phyloP scores from a whole-genome alignment of 2,329 filamentous ascomycete genomes.

The Colletotrichum eremochloae region DNA sequence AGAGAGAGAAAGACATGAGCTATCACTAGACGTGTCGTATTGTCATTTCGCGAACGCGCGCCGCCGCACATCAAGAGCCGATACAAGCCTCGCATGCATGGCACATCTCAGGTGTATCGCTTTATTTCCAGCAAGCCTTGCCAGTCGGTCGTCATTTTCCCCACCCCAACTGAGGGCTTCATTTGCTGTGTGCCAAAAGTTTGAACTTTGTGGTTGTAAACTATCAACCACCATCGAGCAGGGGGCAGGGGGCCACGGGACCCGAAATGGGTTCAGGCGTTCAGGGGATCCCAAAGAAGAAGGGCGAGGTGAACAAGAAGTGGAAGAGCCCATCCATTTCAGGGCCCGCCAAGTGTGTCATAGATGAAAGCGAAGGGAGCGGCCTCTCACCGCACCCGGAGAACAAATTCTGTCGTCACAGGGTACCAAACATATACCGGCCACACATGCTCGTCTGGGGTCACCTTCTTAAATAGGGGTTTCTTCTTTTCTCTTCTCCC shows the following conservation, averaged over 20 bases:
- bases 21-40: slow-evolving; percentile 25
- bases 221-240: slow-evolving; percentile 2
- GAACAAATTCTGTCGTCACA: slow-evolving; percentile 15
- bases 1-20: background rate
- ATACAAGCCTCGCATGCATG: slow-evolving; percentile 8
- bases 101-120: background rate
- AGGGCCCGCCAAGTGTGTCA: slow-evolving; percentile 24
- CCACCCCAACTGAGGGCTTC: slow-evolving; percentile 26
- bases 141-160: slow-evolving; percentile 16
- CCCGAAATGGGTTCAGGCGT: slow-evolving; percentile 14
- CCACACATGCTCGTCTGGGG: too few relatives aligned
- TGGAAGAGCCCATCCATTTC: background rate
- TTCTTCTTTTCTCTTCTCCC: slow-evolving; percentile 1
- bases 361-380: background rate
- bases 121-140: slow-evolving; percentile 24
- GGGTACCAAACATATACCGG: too few relatives aligned
- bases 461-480: background rate
- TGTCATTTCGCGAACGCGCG: slow-evolving; percentile 33
- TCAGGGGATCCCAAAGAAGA: slow-evolving; percentile 26
- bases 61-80: slow-evolving; percentile 26
- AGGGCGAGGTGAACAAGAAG: background rate
- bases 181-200: slow-evolving; percentile 32
- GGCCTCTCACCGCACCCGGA: background rate
- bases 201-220: slow-evolving; percentile 1
- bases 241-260: slow-evolving; percentile 4